A percentile compares a stretch with the other conserved stretches of the same genome.
phyloP scores from a whole-genome alignment of 2,329 filamentous ascomycete genomes.

The Trichoderma sp. region DNA sequence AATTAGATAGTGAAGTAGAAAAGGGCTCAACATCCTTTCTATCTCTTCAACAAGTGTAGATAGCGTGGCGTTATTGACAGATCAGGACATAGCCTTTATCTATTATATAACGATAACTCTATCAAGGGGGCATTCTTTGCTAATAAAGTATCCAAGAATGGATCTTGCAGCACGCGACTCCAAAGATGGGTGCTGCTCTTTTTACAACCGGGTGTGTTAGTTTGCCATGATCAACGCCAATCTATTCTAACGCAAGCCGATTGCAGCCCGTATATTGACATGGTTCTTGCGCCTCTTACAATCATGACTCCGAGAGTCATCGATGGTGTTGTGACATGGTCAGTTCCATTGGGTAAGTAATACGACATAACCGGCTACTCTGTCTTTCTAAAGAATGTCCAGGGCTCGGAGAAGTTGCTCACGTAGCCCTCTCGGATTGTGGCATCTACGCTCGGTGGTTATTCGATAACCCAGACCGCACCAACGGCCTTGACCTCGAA shows the following conservation, averaged over 20 bases:
- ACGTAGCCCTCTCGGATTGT: background rate
- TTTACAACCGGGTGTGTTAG: background rate
- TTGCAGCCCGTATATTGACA: background rate
- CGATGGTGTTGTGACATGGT: background rate
- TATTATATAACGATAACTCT: background rate
- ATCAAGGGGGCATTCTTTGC: background rate
- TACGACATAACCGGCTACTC: too few relatives aligned
- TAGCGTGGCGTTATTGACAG: background rate
- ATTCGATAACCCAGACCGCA: background rate
- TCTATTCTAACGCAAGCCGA: background rate
- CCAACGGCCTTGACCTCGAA: background rate
- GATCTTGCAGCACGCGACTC: background rate
- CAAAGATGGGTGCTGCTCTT: background rate
- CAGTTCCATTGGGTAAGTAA: background rate
- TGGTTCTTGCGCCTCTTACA: background rate
- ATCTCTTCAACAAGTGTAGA: background rate
- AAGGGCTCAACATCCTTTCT: background rate
- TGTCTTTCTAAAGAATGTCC: background rate
- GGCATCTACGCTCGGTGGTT: background rate
- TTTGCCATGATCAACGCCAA: background rate
- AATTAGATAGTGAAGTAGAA: background rate
- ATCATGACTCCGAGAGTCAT: background rate
- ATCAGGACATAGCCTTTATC: background rate
- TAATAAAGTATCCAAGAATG: background rate
- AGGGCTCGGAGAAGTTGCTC: background rate